Evolutionary conservation across 306 rosid species (phyloP).

Genomic region (Urtica urens): DNA sequence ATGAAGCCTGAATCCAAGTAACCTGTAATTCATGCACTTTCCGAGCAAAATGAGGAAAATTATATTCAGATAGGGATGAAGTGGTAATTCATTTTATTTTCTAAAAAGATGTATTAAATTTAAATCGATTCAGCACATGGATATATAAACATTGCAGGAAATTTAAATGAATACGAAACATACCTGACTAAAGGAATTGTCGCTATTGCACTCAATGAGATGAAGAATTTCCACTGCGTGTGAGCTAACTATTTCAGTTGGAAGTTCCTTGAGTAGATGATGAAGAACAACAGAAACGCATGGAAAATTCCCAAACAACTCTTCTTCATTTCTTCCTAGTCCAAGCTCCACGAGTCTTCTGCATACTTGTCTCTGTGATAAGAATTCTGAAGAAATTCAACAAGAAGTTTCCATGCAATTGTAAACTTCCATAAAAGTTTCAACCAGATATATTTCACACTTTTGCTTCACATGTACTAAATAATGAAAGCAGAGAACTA

Average conservation of each 20-base stretch:
- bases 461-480: conserved; percentile 4
- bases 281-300: conserved; percentile 72
- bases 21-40: conserved; percentile 81
- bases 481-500: neutral
- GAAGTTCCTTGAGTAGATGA: conserved; percentile 81
- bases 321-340: conserved; percentile 40
- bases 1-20: conserved; percentile 82
- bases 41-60: conserved; percentile 18
- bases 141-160: too few relatives aligned
- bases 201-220: conserved; percentile 61
- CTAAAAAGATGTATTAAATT: too few relatives aligned
- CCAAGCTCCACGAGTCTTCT: conserved; percentile 64
- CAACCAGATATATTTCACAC: too few relatives aligned
- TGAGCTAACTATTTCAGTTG: conserved; percentile 47
- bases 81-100: too few relatives aligned
- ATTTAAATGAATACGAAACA: conserved; percentile 17
- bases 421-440: too few relatives aligned
- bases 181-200: conserved; percentile 72
- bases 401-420: too few relatives aligned
- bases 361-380: conserved; percentile 39
- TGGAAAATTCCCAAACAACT: conserved; percentile 32
- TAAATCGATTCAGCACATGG: too few relatives aligned
- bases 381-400: neutral
- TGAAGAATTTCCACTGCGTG: conserved; percentile 50
- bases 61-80: neutral